A percentile compares a stretch with the other conserved stretches of the same genome.
These are phyloP conservation scores for Diphasiastrum complanatum DNA, from an alignment of 83 land plant genomes.

Conservation along the genomic window DNA sequence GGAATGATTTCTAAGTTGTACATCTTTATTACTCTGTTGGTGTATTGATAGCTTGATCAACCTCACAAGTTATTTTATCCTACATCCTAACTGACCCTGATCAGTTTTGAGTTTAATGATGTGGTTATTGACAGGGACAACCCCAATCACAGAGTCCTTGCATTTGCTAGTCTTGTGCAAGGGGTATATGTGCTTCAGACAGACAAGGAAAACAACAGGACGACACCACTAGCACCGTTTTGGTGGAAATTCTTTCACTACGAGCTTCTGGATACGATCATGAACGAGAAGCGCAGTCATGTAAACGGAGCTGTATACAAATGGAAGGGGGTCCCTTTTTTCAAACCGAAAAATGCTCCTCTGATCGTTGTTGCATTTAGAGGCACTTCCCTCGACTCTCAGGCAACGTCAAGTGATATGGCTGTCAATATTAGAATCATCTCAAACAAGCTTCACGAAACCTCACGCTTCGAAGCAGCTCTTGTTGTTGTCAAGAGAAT, in stretches of 20 bases:
- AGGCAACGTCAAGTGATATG: conserved; percentile 47
- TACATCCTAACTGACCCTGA: too few species aligned
- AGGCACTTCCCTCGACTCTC: conserved; percentile 49
- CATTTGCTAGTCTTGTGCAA: conserved; percentile 71
- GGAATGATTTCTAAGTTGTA: too few species aligned
- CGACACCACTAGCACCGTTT: conserved; percentile 51
- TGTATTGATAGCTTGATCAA: too few species aligned
- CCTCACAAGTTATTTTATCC: too few species aligned
- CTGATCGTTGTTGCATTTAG: conserved; percentile 50
- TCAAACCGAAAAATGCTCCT: conserved; percentile 56
- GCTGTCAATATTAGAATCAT: conserved; percentile 59
- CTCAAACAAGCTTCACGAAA: conserved; percentile 56
- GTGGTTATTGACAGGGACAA: too few species aligned
- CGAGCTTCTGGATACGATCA: conserved; percentile 41
- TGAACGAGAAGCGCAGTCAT: conserved; percentile 55
- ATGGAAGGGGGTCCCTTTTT: conserved; percentile 52
- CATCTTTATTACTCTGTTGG: too few species aligned
- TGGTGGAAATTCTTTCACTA: conserved; percentile 68
- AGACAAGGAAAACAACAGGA: conserved; percentile 50
- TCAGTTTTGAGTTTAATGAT: too few species aligned
- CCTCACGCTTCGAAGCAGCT: conserved; percentile 39
- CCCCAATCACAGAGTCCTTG: too few species aligned
- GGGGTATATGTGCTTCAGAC: conserved; percentile 71
- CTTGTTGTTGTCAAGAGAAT: conserved; percentile 33
- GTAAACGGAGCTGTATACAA: conserved; percentile 58